These are phyloP conservation scores for Phialophora macrospora DNA, from an alignment of 2,329 filamentous ascomycete genomes.

Conservation along the genomic window DNA sequence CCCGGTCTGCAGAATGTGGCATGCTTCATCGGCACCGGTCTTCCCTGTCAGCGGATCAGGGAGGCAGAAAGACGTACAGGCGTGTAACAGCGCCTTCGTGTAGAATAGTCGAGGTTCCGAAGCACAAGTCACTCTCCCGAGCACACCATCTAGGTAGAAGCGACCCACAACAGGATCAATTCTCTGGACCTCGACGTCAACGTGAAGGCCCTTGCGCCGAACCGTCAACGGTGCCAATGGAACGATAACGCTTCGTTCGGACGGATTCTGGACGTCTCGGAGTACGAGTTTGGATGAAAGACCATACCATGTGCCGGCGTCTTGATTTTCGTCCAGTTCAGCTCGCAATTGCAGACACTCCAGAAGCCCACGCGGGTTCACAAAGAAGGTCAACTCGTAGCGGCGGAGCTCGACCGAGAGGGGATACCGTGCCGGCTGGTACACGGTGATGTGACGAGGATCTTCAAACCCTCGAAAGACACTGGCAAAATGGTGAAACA, in stretches of 20 bases:
- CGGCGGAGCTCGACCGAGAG: slow-evolving; percentile 58
- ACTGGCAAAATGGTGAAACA: slow-evolving; percentile 48
- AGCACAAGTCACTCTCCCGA: slow-evolving; percentile 63
- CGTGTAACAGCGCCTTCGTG: slow-evolving; percentile 64
- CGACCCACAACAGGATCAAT: slow-evolving; percentile 50
- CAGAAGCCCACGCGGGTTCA: slow-evolving; percentile 53
- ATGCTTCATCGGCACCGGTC: slow-evolving; percentile 44
- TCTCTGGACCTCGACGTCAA: slow-evolving; percentile 44
- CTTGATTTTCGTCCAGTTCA: slow-evolving; percentile 62
- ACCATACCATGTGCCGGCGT: slow-evolving; percentile 65
- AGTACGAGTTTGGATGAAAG: slow-evolving; percentile 64
- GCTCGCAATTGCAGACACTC: slow-evolving; percentile 56
- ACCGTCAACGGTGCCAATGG: slow-evolving; percentile 52
- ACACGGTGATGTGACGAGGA: slow-evolving; percentile 51
- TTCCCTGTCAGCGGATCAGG: slow-evolving; percentile 45
- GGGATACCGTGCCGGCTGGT: slow-evolving; percentile 46
- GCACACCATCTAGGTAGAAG: slow-evolving; percentile 59
- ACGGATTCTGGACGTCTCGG: slow-evolving; percentile 49
- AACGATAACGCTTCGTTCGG: slow-evolving; percentile 59
- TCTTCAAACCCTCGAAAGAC: slow-evolving; percentile 61
- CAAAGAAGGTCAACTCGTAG: slow-evolving; percentile 59
- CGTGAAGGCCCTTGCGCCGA: slow-evolving; percentile 49
- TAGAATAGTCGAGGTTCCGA: slow-evolving; percentile 62
- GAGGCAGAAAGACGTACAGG: slow-evolving; percentile 60
- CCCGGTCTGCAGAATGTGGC: slow-evolving; percentile 38